These are phyloP conservation scores for Lumnitzera littorea DNA, from an alignment of 345 rosid species.

Conservation along the genomic window DNA sequence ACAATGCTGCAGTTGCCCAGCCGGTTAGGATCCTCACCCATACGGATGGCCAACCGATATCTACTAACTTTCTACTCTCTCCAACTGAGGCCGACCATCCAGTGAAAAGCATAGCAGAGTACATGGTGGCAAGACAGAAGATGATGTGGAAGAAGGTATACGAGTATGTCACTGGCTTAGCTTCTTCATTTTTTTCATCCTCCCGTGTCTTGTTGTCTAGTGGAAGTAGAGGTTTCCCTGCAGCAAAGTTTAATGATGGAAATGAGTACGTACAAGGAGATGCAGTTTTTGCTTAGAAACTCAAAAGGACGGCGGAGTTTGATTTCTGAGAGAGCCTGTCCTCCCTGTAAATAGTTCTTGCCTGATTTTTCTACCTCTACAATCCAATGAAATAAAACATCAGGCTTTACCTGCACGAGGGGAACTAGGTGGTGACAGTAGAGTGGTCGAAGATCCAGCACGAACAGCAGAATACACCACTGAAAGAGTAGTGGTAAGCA, in stretches of 20 bases:
- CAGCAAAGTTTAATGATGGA: constrained; percentile 15
- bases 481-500: constrained; percentile 81
- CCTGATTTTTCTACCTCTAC: not conserved
- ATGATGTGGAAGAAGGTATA: constrained; percentile 96
- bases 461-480: constrained; percentile 98
- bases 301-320: too few relatives aligned
- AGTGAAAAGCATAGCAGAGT: constrained; percentile 96
- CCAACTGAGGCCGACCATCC: constrained; percentile 99
- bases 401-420: constrained; percentile 70
- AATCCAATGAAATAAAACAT: not conserved
- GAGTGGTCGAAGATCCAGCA: constrained; percentile 90
- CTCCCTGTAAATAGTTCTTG: too few relatives aligned
- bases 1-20: constrained; percentile 95
- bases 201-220: constrained; percentile 59
- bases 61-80: constrained; percentile 83
- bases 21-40: constrained; percentile 78
- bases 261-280: constrained; percentile 3
- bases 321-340: too few relatives aligned
- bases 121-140: constrained; percentile 97
- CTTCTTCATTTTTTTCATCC: constrained; percentile 60
- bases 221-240: constrained; percentile 82
- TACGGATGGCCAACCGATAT: constrained; percentile 96
- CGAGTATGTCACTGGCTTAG: constrained; percentile 80
- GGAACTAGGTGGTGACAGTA: constrained; percentile 85
- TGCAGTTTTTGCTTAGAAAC: too few relatives aligned